Conservation (phyloP, 768 basidiomycete species). For the Phylloporus arenicola region DNA sequence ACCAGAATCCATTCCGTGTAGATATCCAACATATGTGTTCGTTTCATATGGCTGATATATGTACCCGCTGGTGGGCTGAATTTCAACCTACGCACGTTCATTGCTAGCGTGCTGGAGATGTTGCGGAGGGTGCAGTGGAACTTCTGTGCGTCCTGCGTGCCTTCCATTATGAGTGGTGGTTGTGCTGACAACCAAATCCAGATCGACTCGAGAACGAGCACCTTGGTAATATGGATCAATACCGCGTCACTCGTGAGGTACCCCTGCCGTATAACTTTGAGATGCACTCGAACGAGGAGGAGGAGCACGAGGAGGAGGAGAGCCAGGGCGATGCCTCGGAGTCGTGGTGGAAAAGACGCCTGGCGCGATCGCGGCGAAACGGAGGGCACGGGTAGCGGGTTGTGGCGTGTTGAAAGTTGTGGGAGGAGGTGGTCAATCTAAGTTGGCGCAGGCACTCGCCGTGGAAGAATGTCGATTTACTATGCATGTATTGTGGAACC, state of each 20-base stretch:
- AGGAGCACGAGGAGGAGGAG: conserved; percentile 32
- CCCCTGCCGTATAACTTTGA: conserved; percentile 73
- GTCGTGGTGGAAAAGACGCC: background rate
- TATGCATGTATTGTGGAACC: background rate
- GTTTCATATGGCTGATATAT: conserved; percentile 82
- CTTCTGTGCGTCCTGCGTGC: conserved; percentile 53
- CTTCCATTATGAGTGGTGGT: background rate
- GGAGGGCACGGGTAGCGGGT: conserved; percentile 3
- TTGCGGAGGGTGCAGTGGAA: conserved; percentile 87
- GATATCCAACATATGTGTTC: conserved; percentile 62
- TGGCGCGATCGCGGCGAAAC: background rate
- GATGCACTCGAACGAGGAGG: conserved; percentile 41
- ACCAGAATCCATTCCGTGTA: background rate
- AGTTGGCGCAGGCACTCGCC: background rate
- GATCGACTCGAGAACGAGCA: conserved; percentile 88
- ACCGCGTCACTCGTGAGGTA: conserved; percentile 81
- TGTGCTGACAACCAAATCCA: conserved; percentile 18
- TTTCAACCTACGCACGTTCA: conserved; percentile 55
- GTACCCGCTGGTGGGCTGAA: conserved; percentile 52
- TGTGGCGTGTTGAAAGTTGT: background rate
- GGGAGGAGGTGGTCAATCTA: too few relatives aligned
- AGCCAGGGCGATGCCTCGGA: background rate
- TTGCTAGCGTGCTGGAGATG: conserved; percentile 69
- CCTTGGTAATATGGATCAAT: conserved; percentile 92
- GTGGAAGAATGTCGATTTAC: background rate